Evolutionary conservation across 306 rosid genomes (phyloP).

Genomic region (Trichosanthes cucumerina): DNA sequence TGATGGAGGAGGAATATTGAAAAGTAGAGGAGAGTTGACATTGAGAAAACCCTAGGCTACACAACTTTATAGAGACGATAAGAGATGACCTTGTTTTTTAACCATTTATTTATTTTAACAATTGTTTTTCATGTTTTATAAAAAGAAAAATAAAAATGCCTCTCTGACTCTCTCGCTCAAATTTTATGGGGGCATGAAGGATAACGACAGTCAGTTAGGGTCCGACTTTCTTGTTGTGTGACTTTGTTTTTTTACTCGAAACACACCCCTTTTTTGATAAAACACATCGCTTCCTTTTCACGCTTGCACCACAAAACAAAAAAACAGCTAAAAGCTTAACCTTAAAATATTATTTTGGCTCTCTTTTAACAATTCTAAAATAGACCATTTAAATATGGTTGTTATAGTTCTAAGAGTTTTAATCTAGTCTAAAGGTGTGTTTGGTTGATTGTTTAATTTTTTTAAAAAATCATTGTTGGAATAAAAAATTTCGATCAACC

Average conservation of each 20-base stretch:
- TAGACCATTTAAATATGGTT: too few species aligned
- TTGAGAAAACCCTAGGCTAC: slow-evolving; percentile 12
- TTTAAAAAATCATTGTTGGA: too few species aligned
- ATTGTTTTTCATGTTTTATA: not conserved
- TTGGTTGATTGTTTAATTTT: too few species aligned
- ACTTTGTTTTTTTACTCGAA: rapidly evolving
- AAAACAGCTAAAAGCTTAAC: not conserved
- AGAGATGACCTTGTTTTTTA: not conserved
- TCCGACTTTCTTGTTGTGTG: not conserved
- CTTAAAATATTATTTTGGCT: not conserved
- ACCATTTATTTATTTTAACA: not conserved
- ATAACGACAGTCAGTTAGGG: not conserved
- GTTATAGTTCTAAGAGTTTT: too few species aligned
- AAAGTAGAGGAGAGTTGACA: not conserved
- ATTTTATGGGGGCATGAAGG: not conserved
- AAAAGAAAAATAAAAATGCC: not conserved
- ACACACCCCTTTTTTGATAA: not conserved
- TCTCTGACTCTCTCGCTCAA: not conserved
- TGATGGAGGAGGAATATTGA: not conserved
- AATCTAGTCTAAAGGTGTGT: too few species aligned
- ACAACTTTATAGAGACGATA: not conserved
- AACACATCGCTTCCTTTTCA: not conserved
- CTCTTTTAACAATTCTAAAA: too few species aligned
- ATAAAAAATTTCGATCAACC: too few species aligned
- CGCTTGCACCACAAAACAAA: not conserved